Evolutionary conservation across 2,329 filamentous ascomycete species (phyloP).

Genomic region (Penicillium brevicompactum): DNA sequence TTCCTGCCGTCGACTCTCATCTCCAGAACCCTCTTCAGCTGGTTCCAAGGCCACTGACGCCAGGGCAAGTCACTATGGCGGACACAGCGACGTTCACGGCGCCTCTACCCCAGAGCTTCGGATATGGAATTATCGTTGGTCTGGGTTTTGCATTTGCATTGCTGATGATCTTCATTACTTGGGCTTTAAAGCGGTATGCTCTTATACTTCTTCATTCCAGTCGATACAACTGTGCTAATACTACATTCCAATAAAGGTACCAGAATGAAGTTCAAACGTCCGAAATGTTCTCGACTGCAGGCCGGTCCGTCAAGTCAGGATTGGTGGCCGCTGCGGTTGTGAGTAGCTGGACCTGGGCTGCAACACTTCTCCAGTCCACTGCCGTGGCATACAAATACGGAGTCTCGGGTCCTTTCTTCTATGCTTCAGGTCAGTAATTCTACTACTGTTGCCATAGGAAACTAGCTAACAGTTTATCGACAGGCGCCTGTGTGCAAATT

Average conservation of each 20-base stretch:
- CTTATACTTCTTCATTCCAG: not conserved
- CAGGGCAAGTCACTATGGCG: constrained; percentile 17
- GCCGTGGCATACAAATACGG: constrained; percentile 82
- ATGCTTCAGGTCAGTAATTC: constrained; percentile 61
- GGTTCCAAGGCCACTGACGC: no score
- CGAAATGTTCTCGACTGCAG: constrained; percentile 90
- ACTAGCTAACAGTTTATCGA: constrained; percentile 54
- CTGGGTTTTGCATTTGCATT: constrained; percentile 74
- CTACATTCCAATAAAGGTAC: constrained; percentile 48
- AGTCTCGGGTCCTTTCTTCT: constrained; percentile 67
- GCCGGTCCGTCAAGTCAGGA: constrained; percentile 84
- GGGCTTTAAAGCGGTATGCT: constrained; percentile 63
- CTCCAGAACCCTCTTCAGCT: no score
- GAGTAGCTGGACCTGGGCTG: constrained; percentile 91
- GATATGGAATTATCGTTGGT: constrained; percentile 77
- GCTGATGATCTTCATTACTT: constrained; percentile 74
- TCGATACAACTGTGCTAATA: not conserved
- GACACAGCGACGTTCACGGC: constrained; percentile 32
- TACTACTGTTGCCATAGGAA: not conserved
- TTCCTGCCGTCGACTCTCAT: no score
- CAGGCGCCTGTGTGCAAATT: constrained; percentile 79
- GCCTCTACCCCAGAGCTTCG: constrained; percentile 60
- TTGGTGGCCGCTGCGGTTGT: constrained; percentile 88
- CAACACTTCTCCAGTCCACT: constrained; percentile 76
- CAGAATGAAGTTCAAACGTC: constrained; percentile 79